Evolutionary conservation across 1,139 yeast species (phyloP).

Genomic region (Geotrichum fermentans): DNA sequence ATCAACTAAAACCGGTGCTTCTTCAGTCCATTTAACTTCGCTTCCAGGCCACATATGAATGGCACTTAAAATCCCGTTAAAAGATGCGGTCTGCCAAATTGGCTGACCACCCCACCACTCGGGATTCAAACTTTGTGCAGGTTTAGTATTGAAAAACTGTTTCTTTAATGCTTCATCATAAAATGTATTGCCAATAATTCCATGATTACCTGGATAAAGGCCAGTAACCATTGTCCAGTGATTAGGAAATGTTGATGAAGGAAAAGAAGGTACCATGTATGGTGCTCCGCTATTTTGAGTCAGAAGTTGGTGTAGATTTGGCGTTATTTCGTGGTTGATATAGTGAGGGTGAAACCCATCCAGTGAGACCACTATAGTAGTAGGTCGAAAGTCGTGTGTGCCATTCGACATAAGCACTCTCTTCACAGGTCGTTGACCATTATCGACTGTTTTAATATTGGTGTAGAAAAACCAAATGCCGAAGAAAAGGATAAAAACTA

Average conservation of each 20-base stretch:
- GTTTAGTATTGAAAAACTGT: constrained; percentile 62
- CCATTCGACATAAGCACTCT: constrained; percentile 50
- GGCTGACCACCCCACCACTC: constrained; percentile 92
- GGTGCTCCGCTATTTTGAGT: constrained; percentile 64
- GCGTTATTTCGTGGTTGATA: constrained; percentile 62
- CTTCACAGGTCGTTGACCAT: neutral
- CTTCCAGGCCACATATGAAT: constrained; percentile 98
- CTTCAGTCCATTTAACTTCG: constrained; percentile 53
- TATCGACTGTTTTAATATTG: constrained; percentile 7
- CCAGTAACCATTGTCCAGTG: constrained; percentile 93
- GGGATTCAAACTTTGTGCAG: constrained; percentile 52
- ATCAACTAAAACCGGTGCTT: constrained; percentile 47
- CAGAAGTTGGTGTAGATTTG: constrained; percentile 58
- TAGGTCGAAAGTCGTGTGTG: constrained; percentile 66
- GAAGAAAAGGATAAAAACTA: constrained; percentile 13
- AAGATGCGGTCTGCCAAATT: constrained; percentile 70
- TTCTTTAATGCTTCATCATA: constrained; percentile 54
- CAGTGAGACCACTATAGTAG: constrained; percentile 71
- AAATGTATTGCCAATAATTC: constrained; percentile 80
- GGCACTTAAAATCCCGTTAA: constrained; percentile 63
- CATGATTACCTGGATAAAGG: constrained; percentile 74
- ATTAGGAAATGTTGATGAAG: constrained; percentile 85
- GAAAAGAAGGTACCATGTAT: constrained; percentile 80
- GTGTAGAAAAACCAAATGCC: constrained; percentile 19
- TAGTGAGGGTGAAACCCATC: constrained; percentile 94